phyloP scores from a whole-genome alignment of 257 asterid genomes.

The Primulina huaijiensis region DNA sequence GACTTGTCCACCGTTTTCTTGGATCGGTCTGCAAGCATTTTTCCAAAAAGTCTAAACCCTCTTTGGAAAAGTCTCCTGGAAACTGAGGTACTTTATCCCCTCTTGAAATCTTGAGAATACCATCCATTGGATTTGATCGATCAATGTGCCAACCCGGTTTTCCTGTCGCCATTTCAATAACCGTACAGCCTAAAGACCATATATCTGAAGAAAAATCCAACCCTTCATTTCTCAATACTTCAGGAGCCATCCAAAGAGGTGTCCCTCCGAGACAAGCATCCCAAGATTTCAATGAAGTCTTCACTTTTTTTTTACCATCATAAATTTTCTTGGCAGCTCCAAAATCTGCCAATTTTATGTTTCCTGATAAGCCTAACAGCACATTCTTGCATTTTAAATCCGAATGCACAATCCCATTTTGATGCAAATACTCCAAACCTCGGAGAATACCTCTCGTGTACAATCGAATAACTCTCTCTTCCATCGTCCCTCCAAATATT shows the following conservation, averaged over 20 bases:
- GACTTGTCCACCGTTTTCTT: constrained; percentile 40
- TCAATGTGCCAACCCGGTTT: constrained; percentile 44
- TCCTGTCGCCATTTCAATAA: constrained; percentile 69
- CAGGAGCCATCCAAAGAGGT: constrained; percentile 77
- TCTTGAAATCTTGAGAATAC: constrained; percentile 38
- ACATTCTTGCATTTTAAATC: constrained; percentile 60
- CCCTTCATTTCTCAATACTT: constrained; percentile 38
- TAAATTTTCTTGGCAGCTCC: constrained; percentile 40
- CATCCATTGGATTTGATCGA: constrained; percentile 35
- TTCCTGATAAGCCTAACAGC: constrained; percentile 40
- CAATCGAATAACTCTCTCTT: constrained; percentile 42
- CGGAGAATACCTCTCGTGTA: constrained; percentile 46
- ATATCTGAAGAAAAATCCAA: constrained; percentile 43
- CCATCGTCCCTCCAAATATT: constrained; percentile 47
- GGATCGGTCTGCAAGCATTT: constrained; percentile 49
- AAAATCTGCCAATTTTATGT: constrained; percentile 49
- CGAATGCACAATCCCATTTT: constrained; percentile 46
- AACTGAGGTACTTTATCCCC: constrained; percentile 41
- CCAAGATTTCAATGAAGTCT: not conserved
- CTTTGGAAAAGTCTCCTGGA: constrained; percentile 40
- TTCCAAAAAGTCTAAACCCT: constrained; percentile 49
- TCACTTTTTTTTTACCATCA: not conserved
- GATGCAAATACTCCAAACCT: constrained; percentile 45
- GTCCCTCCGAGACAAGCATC: constrained; percentile 41
- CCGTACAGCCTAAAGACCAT: constrained; percentile 68